These are phyloP conservation scores for Cyclaneusma minus DNA, from an alignment of 2,329 filamentous ascomycete species.

Conservation along the genomic window DNA sequence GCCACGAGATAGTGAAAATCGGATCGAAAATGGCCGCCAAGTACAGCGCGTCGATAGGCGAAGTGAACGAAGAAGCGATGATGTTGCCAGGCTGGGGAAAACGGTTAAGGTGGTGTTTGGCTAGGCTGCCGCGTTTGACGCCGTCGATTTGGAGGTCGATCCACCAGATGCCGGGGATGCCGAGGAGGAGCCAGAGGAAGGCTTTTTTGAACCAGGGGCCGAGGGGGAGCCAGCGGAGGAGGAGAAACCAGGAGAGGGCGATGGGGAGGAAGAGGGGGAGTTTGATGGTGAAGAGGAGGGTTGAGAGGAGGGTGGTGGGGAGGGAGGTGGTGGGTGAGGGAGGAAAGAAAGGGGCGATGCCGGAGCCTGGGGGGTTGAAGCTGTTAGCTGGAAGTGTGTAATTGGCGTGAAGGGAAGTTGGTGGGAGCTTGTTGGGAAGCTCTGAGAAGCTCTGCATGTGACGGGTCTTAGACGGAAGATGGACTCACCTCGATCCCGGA, in stretches of 20 bases:
- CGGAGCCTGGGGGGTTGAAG: conserved; percentile 49
- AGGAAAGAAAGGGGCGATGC: conserved; percentile 91
- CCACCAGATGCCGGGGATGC: conserved; percentile 92
- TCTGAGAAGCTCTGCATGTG: no score
- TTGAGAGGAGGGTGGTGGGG: conserved; percentile 46
- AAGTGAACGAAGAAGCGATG: conserved; percentile 83
- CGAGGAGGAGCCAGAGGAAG: conserved; percentile 74
- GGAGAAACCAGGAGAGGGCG: conserved; percentile 54
- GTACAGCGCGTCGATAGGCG: conserved; percentile 84
- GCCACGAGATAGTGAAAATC: conserved; percentile 79
- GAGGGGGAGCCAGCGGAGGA: conserved; percentile 71
- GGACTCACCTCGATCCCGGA: conserved; percentile 53
- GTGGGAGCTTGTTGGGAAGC: no score
- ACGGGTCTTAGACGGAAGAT: no score
- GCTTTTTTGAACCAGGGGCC: conserved; percentile 60
- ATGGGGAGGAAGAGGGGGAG: conserved; percentile 62
- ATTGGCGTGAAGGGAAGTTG: no score
- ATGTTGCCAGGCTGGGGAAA: conserved; percentile 68
- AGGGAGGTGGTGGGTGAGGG: conserved; percentile 72
- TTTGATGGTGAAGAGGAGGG: conserved; percentile 63
- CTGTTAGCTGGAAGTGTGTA: conserved; percentile 10
- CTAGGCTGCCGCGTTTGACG: conserved; percentile 78
- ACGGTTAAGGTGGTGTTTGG: conserved; percentile 54
- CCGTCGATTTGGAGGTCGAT: conserved; percentile 96
- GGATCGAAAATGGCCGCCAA: conserved; percentile 93